phyloP scores from a whole-genome alignment of 163 green algal species.

The Prototheca cutis region DNA sequence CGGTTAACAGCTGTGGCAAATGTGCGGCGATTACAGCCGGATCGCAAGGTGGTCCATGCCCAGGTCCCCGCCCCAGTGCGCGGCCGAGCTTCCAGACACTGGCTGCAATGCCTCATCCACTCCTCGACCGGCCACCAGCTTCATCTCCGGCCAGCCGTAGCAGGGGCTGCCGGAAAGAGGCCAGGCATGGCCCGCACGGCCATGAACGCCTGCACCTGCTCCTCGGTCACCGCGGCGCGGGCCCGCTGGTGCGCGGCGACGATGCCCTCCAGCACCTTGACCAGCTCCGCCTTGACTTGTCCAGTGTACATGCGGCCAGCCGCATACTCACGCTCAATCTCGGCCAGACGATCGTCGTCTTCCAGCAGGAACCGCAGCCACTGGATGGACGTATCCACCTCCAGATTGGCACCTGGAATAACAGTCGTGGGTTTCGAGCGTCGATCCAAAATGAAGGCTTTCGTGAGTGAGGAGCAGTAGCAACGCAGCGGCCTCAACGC shows the following conservation, averaged over 20 bases:
- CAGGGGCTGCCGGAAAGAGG: slow-evolving; percentile 19
- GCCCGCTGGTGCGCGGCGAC: slow-evolving; percentile 59
- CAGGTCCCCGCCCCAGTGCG: too few species aligned
- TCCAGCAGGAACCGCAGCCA: slow-evolving; percentile 98
- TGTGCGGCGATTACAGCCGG: too few species aligned
- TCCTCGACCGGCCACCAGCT: too few species aligned
- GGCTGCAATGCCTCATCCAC: too few species aligned
- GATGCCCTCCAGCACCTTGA: slow-evolving; percentile 54
- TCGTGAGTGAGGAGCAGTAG: too few species aligned
- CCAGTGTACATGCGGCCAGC: slow-evolving; percentile 88
- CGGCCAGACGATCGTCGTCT: slow-evolving; percentile 69
- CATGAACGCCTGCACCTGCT: slow-evolving; percentile 84
- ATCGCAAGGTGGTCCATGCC: too few species aligned
- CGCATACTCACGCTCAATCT: slow-evolving; percentile 82
- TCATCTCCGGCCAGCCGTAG: too few species aligned
- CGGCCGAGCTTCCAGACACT: too few species aligned
- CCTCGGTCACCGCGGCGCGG: slow-evolving; percentile 66
- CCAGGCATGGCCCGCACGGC: slow-evolving; percentile 53
- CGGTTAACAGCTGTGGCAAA: too few species aligned
- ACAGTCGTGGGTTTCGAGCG: too few species aligned
- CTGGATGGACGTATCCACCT: slow-evolving; percentile 91
- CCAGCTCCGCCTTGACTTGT: slow-evolving; percentile 77
- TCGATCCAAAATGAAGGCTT: too few species aligned
- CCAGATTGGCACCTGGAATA: slow-evolving; percentile 75
- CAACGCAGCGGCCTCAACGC: background rate